A percentile compares a stretch with the other conserved stretches of the same genome.
Conservation (phyloP, 805 yeast species). For the Lachancea thermotolerans region DNA sequence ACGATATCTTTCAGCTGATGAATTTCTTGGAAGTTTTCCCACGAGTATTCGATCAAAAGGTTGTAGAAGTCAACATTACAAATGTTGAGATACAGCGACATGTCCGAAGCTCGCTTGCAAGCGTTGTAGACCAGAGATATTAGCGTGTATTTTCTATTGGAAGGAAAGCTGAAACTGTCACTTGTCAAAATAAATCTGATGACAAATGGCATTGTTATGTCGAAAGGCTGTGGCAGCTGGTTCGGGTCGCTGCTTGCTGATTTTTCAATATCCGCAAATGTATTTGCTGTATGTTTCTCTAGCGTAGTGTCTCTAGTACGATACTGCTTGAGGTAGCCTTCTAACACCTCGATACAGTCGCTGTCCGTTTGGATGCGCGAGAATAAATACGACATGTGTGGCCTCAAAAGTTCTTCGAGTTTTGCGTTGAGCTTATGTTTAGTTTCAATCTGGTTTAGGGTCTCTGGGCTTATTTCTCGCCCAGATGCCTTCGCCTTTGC, state of each 20-base stretch:
- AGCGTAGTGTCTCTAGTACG: slow-evolving; percentile 9
- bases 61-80: slow-evolving; percentile 30
- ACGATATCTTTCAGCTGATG: slow-evolving; percentile 16
- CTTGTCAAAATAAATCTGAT: slow-evolving; percentile 17
- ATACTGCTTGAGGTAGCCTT: slow-evolving; percentile 12
- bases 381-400: slow-evolving; percentile 13
- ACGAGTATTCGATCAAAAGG: slow-evolving; percentile 21
- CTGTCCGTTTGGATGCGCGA: slow-evolving; percentile 19
- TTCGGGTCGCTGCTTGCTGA: slow-evolving; percentile 7
- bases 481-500: background rate
- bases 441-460: slow-evolving; percentile 14
- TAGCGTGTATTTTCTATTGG: slow-evolving; percentile 23
- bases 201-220: slow-evolving; percentile 23
- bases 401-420: slow-evolving; percentile 19
- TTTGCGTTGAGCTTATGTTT: slow-evolving; percentile 20
- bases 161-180: slow-evolving; percentile 14
- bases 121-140: slow-evolving; percentile 23
- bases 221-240: slow-evolving; percentile 25
- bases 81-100: slow-evolving; percentile 25
- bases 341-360: slow-evolving; percentile 17
- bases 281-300: slow-evolving; percentile 13
- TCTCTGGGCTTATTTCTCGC: slow-evolving; percentile 1
- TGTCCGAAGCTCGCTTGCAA: slow-evolving; percentile 22
- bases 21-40: slow-evolving; percentile 26
- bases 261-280: slow-evolving; percentile 14